These are phyloP conservation scores for Candida nemodendra DNA, from an alignment of 805 yeast genomes.

Conservation along the genomic window DNA sequence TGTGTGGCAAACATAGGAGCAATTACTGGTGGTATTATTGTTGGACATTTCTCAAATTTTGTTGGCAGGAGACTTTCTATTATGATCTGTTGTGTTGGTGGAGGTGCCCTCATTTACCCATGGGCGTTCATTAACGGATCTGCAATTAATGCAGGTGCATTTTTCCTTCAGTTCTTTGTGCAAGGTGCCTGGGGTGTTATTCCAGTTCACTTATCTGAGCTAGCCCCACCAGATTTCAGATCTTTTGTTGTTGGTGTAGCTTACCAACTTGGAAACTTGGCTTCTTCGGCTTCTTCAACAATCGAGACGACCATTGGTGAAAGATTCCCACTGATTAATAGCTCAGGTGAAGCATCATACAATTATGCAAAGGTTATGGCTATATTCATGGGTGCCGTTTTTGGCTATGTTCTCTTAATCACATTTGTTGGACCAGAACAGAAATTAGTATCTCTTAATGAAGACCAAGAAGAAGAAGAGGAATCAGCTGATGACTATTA, in stretches of 20 bases:
- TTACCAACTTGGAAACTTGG: conserved; percentile 68
- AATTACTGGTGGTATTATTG: conserved; percentile 50
- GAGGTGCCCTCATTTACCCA: conserved; percentile 64
- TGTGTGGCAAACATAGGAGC: conserved; percentile 61
- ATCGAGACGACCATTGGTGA: conserved; percentile 65
- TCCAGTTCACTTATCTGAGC: conserved; percentile 60
- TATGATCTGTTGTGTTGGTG: conserved; percentile 49
- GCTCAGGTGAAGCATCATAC: conserved; percentile 33
- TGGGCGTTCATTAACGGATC: conserved; percentile 50
- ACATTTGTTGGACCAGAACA: conserved; percentile 63
- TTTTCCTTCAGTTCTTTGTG: conserved; percentile 60
- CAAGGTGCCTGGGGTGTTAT: conserved; percentile 72
- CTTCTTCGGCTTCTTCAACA: conserved; percentile 66
- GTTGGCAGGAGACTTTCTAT: conserved; percentile 56
- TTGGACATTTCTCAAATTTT: conserved; percentile 56
- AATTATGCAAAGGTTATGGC: conserved; percentile 65
- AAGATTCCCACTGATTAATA: conserved; percentile 42
- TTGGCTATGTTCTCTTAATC: conserved; percentile 48
- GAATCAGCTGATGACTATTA: too few species aligned
- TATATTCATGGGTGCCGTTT: conserved; percentile 63
- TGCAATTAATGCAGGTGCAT: conserved; percentile 57
- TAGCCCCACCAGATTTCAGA: conserved; percentile 61
- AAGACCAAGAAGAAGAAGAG: conserved; percentile 20
- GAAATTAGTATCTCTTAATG: conserved; percentile 26
- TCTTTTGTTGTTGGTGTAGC: conserved; percentile 62